phyloP scores from a whole-genome alignment of 306 rosid species.

The Sechiopsis laciniata region DNA sequence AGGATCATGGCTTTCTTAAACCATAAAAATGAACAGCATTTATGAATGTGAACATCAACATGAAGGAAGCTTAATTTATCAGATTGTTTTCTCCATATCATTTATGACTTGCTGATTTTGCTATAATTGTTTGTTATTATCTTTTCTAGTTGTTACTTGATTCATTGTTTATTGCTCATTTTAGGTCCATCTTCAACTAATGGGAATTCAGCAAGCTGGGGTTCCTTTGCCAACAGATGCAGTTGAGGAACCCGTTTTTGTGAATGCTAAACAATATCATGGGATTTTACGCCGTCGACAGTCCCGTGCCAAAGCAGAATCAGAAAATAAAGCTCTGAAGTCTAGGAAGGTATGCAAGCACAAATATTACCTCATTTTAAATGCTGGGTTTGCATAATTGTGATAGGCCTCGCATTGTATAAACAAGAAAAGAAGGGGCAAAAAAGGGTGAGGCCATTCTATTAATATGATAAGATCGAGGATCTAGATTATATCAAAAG shows the following conservation, averaged over 20 bases:
- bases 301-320: constrained; percentile 95
- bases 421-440: neutral
- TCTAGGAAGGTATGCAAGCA: constrained; percentile 62
- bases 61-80: constrained; percentile 8
- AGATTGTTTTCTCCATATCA: neutral
- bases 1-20: neutral
- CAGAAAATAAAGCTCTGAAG: constrained; percentile 73
- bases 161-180: constrained; percentile 25
- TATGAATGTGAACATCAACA: neutral
- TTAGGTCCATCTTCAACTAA: constrained; percentile 85
- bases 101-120: neutral
- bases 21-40: neutral
- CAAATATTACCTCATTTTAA: neutral
- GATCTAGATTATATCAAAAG: no score
- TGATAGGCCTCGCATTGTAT: constrained; percentile 3
- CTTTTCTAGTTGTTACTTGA: neutral
- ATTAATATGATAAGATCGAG: no score
- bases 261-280: constrained; percentile 91
- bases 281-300: constrained; percentile 88
- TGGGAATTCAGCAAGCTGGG: constrained; percentile 95
- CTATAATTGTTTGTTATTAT: neutral
- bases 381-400: constrained; percentile 16
- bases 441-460: neutral
- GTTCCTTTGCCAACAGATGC: constrained; percentile 89
- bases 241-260: constrained; percentile 92